Base-by-base conservation (phyloP, 768 basidiomycete species). In the Daedaleopsis sinensis region DNA sequence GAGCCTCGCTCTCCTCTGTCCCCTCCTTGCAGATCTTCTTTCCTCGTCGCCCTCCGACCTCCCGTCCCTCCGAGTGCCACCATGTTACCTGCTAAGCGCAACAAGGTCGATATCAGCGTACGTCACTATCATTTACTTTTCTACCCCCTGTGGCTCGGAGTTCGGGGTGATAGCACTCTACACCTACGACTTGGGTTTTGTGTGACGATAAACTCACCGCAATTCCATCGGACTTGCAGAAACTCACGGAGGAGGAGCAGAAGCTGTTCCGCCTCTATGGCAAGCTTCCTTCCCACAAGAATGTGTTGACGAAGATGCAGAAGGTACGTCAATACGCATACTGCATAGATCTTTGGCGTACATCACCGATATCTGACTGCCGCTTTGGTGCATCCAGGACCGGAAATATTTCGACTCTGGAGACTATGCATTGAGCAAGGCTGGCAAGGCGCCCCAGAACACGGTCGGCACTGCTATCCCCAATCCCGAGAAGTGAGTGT, bases 341-440 rank as follows among this genome's bases (percentile, higher is more conserved):
- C 39, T 42, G 11, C 3, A 42, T 42, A 3, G 3, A 3, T 23
- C 39, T 21, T 35, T 21, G 27, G 2, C n/a, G 6, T 50, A 24
- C 44, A 5, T 7, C 38, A 23, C 47, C 21, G 39, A 11, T 23
- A 52, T 47, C 37, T 58, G 42, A 63, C 56, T 57, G 49, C 63
- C 53, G 62, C 46, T 47, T 54, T 27, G 42, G 53, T 70, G 59
- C 21, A 23, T 55, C 39, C 67, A 98, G 96, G 96, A 99, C 72
- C 92, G 97, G 70, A 98, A 98, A 77, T 99, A 94, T 79, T 99
- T 99, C 75, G 97, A 98, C 78, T 98, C 96, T 58, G 97, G 97
- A 59, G 97, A 99, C 75, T 98, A 98, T 71, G 96, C 96, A 35
- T 81, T 99, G 66, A 94, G 94, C 53, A 98, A 98, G 76, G 97